Evolutionary conservation across 2,329 filamentous ascomycete species (phyloP).

Genomic region (Fusarium subglutinans): DNA sequence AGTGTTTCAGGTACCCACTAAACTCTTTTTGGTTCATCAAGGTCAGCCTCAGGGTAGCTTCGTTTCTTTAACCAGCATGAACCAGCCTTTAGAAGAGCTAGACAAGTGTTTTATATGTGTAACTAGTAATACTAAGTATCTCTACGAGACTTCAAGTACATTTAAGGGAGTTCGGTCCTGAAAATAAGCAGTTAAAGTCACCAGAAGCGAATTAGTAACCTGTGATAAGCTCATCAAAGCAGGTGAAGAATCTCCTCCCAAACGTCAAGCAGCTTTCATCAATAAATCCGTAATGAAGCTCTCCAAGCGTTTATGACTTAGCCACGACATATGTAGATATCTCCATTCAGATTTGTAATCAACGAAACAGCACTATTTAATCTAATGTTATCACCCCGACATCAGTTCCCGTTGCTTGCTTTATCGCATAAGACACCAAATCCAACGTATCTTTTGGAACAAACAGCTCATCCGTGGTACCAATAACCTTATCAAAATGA

Average conservation of each 20-base stretch:
- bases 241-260: accelerated
- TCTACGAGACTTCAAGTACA: accelerated
- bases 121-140: accelerated
- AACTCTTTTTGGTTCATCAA: background rate
- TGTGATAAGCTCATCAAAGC: accelerated
- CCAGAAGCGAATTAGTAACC: accelerated
- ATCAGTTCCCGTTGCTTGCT: background rate
- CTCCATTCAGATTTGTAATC: accelerated
- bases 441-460: background rate
- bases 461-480: background rate
- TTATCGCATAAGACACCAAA: background rate
- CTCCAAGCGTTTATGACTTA: accelerated
- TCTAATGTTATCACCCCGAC: background rate
- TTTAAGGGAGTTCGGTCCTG: accelerated
- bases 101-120: accelerated
- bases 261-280: too few species aligned
- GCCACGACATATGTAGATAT: accelerated
- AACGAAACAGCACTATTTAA: too few species aligned
- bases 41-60: background rate
- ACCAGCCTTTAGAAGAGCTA: accelerated
- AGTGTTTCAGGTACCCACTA: background rate
- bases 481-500: background rate
- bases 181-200: accelerated
- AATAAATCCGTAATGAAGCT: accelerated
- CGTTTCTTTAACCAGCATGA: background rate